Conservation (phyloP, 176 grass and related monocot species). For the Raddia guianensis region DNA sequence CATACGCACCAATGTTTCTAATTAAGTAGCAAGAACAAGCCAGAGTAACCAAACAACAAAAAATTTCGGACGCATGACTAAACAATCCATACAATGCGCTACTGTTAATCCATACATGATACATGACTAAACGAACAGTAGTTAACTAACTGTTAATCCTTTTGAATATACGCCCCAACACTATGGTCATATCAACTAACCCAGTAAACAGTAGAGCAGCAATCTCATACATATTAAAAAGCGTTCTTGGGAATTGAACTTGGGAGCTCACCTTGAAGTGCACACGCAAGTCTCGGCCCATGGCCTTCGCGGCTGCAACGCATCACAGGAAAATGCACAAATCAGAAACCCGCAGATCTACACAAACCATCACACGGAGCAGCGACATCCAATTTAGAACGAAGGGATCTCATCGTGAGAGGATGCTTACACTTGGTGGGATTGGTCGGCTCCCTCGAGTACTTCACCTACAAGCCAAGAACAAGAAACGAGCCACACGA, state of each 20-base stretch:
- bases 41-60: not conserved
- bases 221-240: not conserved
- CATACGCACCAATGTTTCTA: not conserved
- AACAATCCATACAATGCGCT: not conserved
- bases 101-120: no score
- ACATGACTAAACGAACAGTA: not conserved
- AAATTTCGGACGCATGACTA: not conserved
- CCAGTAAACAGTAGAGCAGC: not conserved
- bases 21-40: not conserved
- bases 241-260: not conserved
- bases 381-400: not conserved
- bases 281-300: constrained; percentile 85
- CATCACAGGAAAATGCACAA: constrained; percentile 23
- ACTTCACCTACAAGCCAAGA: constrained; percentile 62
- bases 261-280: constrained; percentile 78
- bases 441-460: constrained; percentile 68
- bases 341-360: constrained; percentile 36
- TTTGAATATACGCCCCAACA: not conserved
- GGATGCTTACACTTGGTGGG: constrained; percentile 76
- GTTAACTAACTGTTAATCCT: no score
- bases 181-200: not conserved
- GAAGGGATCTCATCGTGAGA: not conserved
- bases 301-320: constrained; percentile 76
- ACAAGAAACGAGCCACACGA: constrained; percentile 4
- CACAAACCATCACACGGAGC: not conserved